phyloP scores from a whole-genome alignment of 768 basidiomycete species.

The Podaxis rugospora region DNA sequence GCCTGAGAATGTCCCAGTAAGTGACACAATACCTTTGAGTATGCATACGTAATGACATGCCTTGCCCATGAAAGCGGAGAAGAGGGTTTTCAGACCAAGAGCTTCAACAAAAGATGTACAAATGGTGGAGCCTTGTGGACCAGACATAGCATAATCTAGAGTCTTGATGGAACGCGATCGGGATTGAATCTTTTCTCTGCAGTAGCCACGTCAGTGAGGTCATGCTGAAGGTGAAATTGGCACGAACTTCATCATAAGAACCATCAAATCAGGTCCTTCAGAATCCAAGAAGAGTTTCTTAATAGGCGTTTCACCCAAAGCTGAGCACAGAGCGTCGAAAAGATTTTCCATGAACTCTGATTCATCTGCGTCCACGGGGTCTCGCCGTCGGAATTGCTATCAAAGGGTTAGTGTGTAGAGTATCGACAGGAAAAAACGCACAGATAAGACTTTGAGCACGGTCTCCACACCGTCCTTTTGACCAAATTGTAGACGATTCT shows the following conservation, averaged over 20 bases:
- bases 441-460: conserved; percentile 73
- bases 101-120: conserved; percentile 89
- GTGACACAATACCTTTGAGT: neutral
- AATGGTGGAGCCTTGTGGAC: conserved; percentile 56
- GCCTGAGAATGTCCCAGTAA: conserved; percentile 23
- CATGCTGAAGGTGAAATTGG: neutral
- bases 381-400: conserved; percentile 83
- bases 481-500: conserved; percentile 66
- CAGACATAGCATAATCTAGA: conserved; percentile 87
- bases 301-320: conserved; percentile 70
- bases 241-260: conserved; percentile 93
- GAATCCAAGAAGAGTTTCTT: conserved; percentile 82
- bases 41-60: conserved; percentile 32
- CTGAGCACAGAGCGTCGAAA: conserved; percentile 87
- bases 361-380: conserved; percentile 87
- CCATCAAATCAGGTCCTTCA: conserved; percentile 95
- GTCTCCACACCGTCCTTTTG: conserved; percentile 77
- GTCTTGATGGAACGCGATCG: conserved; percentile 85
- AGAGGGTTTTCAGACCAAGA: conserved; percentile 84
- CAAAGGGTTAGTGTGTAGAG: conserved; percentile 11
- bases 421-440: conserved; percentile 33
- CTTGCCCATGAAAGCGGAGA: conserved; percentile 93
- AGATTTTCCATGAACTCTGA: conserved; percentile 97
- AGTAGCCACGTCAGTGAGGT: neutral
- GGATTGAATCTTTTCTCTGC: conserved; percentile 78